phyloP scores from a whole-genome alignment of 768 basidiomycete species.

The Pseudohyphozyma bogoriensis region DNA sequence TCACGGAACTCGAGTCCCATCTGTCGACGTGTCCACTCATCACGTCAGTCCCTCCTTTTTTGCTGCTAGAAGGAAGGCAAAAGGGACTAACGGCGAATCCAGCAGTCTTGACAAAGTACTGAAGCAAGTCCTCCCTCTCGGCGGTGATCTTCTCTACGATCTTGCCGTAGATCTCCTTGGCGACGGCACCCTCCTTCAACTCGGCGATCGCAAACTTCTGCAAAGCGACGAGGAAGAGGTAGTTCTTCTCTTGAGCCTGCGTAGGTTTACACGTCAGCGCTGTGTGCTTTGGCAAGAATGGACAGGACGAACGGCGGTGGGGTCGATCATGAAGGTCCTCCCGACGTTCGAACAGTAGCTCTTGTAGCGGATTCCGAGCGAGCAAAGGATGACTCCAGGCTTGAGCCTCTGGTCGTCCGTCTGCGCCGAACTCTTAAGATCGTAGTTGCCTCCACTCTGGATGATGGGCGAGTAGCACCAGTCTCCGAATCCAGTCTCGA shows the following conservation, averaged over 20 bases:
- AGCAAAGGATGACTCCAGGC: constrained; percentile 80
- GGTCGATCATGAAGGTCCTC: constrained; percentile 90
- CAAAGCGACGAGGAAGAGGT: constrained; percentile 62
- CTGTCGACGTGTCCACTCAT: constrained; percentile 43
- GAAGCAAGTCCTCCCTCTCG: constrained; percentile 72
- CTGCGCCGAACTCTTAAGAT: constrained; percentile 74
- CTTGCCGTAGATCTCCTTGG: constrained; percentile 72
- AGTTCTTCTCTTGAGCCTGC: constrained; percentile 86
- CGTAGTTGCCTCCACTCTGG: constrained; percentile 86
- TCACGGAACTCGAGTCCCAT: constrained; percentile 95
- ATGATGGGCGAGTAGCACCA: constrained; percentile 93
- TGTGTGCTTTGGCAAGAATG: too few relatives aligned
- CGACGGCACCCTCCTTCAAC: constrained; percentile 66
- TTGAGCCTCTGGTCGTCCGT: constrained; percentile 68
- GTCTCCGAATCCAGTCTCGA: constrained; percentile 82
- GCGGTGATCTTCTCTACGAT: constrained; percentile 59
- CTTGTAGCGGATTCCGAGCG: constrained; percentile 82
- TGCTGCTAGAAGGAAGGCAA: background rate
- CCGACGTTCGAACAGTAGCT: constrained; percentile 88
- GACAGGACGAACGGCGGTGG: constrained; percentile 53
- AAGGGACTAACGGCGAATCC: constrained; percentile 66
- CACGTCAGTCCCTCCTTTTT: background rate
- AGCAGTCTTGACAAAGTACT: constrained; percentile 73
- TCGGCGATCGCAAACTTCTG: constrained; percentile 63
- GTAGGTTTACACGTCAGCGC: too few relatives aligned